phyloP scores from a whole-genome alignment of 768 basidiomycete species.

The Phlebiopsis flavidoalba region DNA sequence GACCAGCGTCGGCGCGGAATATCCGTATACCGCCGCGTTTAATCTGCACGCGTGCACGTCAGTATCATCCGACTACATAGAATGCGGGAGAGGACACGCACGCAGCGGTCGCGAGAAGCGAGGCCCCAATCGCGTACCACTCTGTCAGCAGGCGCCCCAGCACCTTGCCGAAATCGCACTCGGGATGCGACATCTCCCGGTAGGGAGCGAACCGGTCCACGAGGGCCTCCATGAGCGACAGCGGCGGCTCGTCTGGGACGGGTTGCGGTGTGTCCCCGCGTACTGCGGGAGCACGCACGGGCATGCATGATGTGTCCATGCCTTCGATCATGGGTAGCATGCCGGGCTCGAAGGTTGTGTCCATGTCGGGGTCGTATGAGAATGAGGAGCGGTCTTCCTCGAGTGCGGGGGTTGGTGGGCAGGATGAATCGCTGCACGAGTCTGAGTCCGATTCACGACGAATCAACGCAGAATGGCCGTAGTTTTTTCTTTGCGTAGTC shows the following conservation, averaged over 20 bases:
- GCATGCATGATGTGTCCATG: neutral
- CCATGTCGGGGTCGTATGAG: constrained; percentile 6
- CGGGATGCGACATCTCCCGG: constrained; percentile 26
- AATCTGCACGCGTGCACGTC: constrained; percentile 24
- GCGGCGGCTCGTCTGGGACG: neutral
- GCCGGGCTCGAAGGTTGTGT: neutral
- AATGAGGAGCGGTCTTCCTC: constrained; percentile 10
- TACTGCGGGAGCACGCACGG: constrained; percentile 11
- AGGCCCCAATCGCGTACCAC: constrained; percentile 62
- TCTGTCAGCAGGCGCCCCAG: constrained; percentile 51
- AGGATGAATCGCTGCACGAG: constrained; percentile 11
- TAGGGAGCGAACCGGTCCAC: constrained; percentile 54
- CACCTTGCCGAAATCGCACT: neutral
- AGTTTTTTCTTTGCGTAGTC: no score
- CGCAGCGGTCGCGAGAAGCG: constrained; percentile 60
- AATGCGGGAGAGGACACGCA: constrained; percentile 22
- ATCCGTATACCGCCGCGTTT: constrained; percentile 58
- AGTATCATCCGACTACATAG: neutral
- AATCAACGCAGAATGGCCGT: constrained; percentile 33
- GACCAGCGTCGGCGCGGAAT: constrained; percentile 43
- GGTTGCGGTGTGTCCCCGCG: constrained; percentile 19
- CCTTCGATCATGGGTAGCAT: neutral
- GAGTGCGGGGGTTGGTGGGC: neutral
- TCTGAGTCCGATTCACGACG: constrained; percentile 32
- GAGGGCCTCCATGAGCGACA: constrained; percentile 14